Evolutionary conservation across 78 protist species (phyloP), one percentile per base, ranked within the genome.

Genomic region (Cavenderia fasciculata): DNA sequence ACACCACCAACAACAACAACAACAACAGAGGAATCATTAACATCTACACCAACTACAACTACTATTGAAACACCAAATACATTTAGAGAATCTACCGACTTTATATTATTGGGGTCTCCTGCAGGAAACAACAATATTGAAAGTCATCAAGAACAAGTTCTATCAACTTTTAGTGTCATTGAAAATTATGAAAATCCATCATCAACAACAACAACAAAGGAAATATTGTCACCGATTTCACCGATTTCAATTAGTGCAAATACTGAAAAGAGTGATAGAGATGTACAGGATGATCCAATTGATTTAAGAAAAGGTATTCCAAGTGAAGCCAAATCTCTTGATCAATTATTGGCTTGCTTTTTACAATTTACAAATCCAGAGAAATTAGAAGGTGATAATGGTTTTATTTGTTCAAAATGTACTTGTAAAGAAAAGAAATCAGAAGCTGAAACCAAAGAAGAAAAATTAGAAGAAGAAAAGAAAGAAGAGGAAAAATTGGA

Each of bases 321-420:
- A 40, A 29, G 33, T 3, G 84, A 75, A 18, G 87, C 92, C n/a
- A 70, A 19, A 10, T 59, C 16, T 23, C 33, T 71, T 12, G 66
- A 54, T n/a, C 69, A 51, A 36, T 27, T 82, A 0, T 34, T 82
- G 46, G 36, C 90, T 5, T 82, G 90, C 43, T 7, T 82, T 11
- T 38, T 82, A 31, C 90, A 82, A 68, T 82, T 82, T 43, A 82
- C 90, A 59, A 75, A 86, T 66, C 92, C 85, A 33, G 92, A 86
- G 46, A 66, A 66, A 59, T 36, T 86, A 29, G 66, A 23, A 31
- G 86, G 87, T 19, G 92, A 86, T 43, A 86, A 74, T 86, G 86
- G 87, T 65, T 75, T 86, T 43, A 75, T 47, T 29, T 75, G 87
- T 43, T 66, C 92, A 40, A 66, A 65, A 16, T 86, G 87, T 71